phyloP scores from a whole-genome alignment of 108 stramenopile species.

The Nannochloropsis gaditana region DNA sequence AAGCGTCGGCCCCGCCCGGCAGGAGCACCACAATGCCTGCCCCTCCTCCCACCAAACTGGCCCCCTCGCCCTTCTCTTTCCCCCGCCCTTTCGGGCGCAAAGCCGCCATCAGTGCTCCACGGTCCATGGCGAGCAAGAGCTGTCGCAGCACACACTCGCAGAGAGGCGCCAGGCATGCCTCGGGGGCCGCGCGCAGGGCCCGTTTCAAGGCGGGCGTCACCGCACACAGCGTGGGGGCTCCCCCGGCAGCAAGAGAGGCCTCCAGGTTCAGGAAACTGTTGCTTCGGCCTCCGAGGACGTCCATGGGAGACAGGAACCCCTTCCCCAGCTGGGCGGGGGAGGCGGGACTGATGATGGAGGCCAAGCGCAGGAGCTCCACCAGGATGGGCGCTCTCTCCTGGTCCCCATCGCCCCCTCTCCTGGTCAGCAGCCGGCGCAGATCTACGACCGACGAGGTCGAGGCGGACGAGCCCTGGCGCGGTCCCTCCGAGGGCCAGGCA shows the following conservation, averaged over 20 bases:
- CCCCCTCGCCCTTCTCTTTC: background rate
- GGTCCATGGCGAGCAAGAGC: background rate
- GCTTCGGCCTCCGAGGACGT: background rate
- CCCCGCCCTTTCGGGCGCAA: background rate
- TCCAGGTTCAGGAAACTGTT: background rate
- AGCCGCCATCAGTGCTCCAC: no score
- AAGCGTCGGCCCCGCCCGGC: no score
- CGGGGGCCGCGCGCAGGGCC: background rate
- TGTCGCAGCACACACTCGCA: background rate
- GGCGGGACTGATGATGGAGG: background rate
- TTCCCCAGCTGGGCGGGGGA: background rate
- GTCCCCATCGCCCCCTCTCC: background rate
- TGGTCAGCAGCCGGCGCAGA: background rate
- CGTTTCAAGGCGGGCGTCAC: conserved; percentile 7
- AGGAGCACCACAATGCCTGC: background rate
- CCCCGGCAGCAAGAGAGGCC: background rate
- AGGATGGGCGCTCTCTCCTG: background rate
- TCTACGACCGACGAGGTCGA: background rate
- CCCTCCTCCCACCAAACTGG: background rate
- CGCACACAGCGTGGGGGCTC: conserved; percentile 15
- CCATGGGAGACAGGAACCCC: background rate
- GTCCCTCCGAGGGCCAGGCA: background rate
- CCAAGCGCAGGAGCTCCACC: background rate
- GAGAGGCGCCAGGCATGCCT: background rate
- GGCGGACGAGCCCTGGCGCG: no score